Percentiles rank a stretch among this genome's conserved stretches.
These are phyloP conservation scores for Penicillium sp. DNA, from an alignment of 2,329 filamentous ascomycete species.

Conservation along the genomic window DNA sequence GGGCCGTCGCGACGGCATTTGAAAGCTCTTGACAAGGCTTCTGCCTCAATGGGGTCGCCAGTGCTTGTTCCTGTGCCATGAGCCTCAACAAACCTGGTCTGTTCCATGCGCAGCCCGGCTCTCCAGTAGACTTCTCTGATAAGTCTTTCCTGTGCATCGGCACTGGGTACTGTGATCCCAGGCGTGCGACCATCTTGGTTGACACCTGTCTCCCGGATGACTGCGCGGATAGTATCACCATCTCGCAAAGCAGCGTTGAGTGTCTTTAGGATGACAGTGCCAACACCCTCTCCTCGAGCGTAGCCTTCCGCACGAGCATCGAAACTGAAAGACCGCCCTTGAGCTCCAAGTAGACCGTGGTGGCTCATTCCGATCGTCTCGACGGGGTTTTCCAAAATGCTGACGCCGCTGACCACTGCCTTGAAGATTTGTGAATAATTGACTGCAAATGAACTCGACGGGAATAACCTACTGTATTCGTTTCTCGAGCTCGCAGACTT, in stretches of 20 bases:
- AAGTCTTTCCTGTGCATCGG: conserved; percentile 39
- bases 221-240: conserved; percentile 39
- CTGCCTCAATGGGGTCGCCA: conserved; percentile 40
- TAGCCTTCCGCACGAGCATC: conserved; percentile 40
- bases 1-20: conserved; percentile 24
- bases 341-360: conserved; percentile 43
- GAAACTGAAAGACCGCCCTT: conserved; percentile 39
- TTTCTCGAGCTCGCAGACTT: conserved; percentile 28
- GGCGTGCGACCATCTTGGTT: conserved; percentile 44
- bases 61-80: conserved; percentile 41
- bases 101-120: conserved; percentile 30
- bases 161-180: conserved; percentile 51
- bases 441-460: too few relatives aligned
- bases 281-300: conserved; percentile 42
- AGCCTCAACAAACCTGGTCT: conserved; percentile 35
- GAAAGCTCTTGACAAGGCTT: conserved; percentile 35
- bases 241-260: conserved; percentile 37
- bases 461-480: conserved; percentile 27
- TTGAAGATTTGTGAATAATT: conserved; percentile 7
- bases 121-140: conserved; percentile 38
- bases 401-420: conserved; percentile 45
- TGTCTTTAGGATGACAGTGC: conserved; percentile 37
- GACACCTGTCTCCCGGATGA: conserved; percentile 36
- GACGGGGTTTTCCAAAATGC: conserved; percentile 41
- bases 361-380: conserved; percentile 38